Conservation (phyloP, 2,329 filamentous ascomycete genomes). For the Hirsutella rhossiliensis region DNA sequence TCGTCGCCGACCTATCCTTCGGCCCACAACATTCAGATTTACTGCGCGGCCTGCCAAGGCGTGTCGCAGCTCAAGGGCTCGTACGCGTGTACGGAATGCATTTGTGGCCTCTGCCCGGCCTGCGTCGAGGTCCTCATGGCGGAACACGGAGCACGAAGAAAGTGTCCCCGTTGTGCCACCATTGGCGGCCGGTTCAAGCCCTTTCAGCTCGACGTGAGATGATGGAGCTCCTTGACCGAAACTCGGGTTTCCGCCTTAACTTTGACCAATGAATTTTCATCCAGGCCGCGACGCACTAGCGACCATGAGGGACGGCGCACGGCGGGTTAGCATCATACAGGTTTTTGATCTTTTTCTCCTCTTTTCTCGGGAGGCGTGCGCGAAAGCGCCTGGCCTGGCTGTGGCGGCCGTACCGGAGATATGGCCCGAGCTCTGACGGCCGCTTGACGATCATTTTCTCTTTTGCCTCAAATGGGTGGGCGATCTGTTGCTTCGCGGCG, state of each 20-base stretch:
- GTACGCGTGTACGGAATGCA: slow-evolving; percentile 92
- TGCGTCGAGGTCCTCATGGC: slow-evolving; percentile 74
- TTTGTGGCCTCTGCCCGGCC: slow-evolving; percentile 79
- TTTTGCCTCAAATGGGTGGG: too few relatives aligned
- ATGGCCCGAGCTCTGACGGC: too few relatives aligned
- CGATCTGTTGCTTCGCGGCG: too few relatives aligned
- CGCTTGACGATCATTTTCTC: too few relatives aligned
- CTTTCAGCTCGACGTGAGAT: slow-evolving; percentile 64
- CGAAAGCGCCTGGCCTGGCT: too few relatives aligned
- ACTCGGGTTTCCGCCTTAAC: neutral
- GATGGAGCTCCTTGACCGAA: neutral
- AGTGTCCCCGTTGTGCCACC: slow-evolving; percentile 68
- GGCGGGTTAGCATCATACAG: neutral
- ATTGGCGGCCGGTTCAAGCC: slow-evolving; percentile 74
- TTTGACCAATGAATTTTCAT: neutral
- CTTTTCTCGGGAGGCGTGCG: too few relatives aligned
- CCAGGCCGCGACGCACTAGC: neutral
- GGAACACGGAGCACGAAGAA: slow-evolving; percentile 62
- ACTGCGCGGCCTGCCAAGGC: slow-evolving; percentile 77
- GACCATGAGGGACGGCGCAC: neutral
- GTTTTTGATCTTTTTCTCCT: too few relatives aligned
- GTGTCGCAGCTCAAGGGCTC: slow-evolving; percentile 69
- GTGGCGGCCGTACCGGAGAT: too few relatives aligned
- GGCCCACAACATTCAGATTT: slow-evolving; percentile 73
- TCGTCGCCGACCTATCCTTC: slow-evolving; percentile 64